Conservation (phyloP, 352 stramenopile genomes). For the Bremia lactucae region DNA sequence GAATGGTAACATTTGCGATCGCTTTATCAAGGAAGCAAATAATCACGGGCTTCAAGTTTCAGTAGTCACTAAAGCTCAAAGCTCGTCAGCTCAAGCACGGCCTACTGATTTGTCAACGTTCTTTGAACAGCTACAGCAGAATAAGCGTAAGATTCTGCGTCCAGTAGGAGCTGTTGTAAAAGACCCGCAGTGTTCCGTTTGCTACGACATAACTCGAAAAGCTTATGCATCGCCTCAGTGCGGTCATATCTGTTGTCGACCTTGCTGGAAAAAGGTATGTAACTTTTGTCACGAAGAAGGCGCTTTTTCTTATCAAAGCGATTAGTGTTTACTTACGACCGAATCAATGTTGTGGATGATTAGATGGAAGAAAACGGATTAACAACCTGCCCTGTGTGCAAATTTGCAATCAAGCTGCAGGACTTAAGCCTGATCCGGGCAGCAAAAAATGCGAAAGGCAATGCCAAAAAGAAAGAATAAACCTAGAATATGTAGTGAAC, state of each 20-base stretch:
- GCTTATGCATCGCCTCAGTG: conserved; percentile 61
- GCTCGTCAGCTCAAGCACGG: conserved; percentile 1
- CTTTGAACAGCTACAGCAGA: conserved; percentile 60
- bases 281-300: not conserved
- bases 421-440: conserved; percentile 65
- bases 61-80: conserved; percentile 1
- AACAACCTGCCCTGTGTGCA: conserved; percentile 67
- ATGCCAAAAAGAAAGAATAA: conserved; percentile 4
- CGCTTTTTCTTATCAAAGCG: no score
- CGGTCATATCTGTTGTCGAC: conserved; percentile 75
- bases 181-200: conserved; percentile 76
- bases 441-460: conserved; percentile 24
- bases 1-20: conserved; percentile 26
- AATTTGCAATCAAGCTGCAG: conserved; percentile 56
- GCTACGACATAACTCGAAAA: conserved; percentile 72
- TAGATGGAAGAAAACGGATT: conserved; percentile 73
- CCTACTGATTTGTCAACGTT: conserved; percentile 29
- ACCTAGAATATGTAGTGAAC: conserved; percentile 4
- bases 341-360: no score
- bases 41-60: conserved; percentile 26
- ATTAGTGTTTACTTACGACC: no score
- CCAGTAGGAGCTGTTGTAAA: conserved; percentile 45
- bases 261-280: conserved; percentile 77
- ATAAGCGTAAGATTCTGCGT: conserved; percentile 39
- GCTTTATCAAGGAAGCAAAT: conserved; percentile 36